Percentiles rank a stretch among this genome's conserved stretches.
Conservation (phyloP, 805 yeast species). For the Cyberlindnera maclurae region DNA sequence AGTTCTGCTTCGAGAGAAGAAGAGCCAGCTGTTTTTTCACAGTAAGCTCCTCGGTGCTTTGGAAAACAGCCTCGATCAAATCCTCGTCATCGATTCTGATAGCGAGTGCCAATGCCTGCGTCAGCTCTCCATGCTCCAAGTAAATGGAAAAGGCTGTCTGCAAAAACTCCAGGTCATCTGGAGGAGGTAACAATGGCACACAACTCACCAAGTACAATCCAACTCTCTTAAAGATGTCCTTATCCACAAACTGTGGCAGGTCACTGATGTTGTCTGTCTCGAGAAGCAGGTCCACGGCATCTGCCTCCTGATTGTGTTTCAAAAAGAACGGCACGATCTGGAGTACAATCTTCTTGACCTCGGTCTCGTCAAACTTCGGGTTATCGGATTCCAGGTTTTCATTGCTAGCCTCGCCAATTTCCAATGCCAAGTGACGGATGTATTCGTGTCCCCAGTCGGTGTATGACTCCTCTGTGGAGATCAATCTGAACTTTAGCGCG, state of each 20-base stretch:
- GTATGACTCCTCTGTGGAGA: conserved; percentile 48
- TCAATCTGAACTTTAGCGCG: conserved; percentile 70
- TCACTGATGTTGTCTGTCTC: conserved; percentile 86
- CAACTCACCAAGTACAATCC: conserved; percentile 93
- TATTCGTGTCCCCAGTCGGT: conserved; percentile 98
- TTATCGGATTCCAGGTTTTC: conserved; percentile 25
- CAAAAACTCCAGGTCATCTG: conserved; percentile 81
- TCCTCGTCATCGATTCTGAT: conserved; percentile 79
- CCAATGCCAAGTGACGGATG: conserved; percentile 90
- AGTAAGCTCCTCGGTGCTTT: conserved; percentile 65
- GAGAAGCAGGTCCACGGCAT: conserved; percentile 87
- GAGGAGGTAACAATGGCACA: conserved; percentile 93
- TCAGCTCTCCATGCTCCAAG: conserved; percentile 65
- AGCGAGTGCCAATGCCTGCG: conserved; percentile 88
- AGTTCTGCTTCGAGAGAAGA: conserved; percentile 80
- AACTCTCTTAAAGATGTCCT: conserved; percentile 76
- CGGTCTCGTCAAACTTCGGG: conserved; percentile 26
- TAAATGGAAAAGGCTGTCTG: conserved; percentile 86
- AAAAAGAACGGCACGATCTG: conserved; percentile 84
- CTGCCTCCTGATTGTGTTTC: conserved; percentile 96
- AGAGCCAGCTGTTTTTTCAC: conserved; percentile 88
- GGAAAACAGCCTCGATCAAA: conserved; percentile 72
- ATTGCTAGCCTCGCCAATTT: conserved; percentile 83
- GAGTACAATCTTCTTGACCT: conserved; percentile 58
- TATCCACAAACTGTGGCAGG: conserved; percentile 78